Evolutionary conservation across 2,329 filamentous ascomycete species (phyloP), one percentile per base, ranked within the genome.

Genomic region (Remersonia thermophila): DNA sequence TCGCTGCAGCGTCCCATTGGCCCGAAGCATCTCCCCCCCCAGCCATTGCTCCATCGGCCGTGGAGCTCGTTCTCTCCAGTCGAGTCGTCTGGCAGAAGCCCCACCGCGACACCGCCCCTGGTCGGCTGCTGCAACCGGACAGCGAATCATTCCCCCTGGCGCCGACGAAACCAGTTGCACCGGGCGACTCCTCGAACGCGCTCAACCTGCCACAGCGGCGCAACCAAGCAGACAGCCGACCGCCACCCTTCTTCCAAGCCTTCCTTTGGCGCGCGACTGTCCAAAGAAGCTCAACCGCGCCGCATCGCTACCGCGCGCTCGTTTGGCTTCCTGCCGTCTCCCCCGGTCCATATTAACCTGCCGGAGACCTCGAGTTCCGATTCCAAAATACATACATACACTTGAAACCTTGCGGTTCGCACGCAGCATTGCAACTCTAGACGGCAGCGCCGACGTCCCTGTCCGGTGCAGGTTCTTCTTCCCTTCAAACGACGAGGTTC

Each of bases 101-200:
- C 20, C 20, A 5, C 5, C 20, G 5, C 5, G 20, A 5, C 20
- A 23, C 20, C 20, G 9, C 5, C 20, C 20, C 20, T 9, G 5
- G 20, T 23, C 20, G 15, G 18, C 30, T 32, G 33, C 14, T 33
- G 31, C 26, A 17, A 13, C 33, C 32, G 20, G 5, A 23, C 39
- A 46, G 40, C 49, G 49, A 51, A 51, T 51, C 49, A 50, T 37
- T 39, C 36, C 30, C 10, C 27, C 33, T 28, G 18, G 36, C 35
- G 33, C 35, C 23, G 31, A 25, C 37, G 38, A 40, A 34, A 44
- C 42, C 39, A 39, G 47, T 47, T 35, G 42, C 44, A 50, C 41
- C 35, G 44, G 47, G 49, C 49, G 49, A 50, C 47, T 50, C 39
- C 47, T 51, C 47, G 43, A 50, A 51, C 49, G 47, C 42, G 31